Evolutionary conservation across 1,284 basidiomycete species (phyloP).

Genomic region (Cryptococcus hybrid): DNA sequence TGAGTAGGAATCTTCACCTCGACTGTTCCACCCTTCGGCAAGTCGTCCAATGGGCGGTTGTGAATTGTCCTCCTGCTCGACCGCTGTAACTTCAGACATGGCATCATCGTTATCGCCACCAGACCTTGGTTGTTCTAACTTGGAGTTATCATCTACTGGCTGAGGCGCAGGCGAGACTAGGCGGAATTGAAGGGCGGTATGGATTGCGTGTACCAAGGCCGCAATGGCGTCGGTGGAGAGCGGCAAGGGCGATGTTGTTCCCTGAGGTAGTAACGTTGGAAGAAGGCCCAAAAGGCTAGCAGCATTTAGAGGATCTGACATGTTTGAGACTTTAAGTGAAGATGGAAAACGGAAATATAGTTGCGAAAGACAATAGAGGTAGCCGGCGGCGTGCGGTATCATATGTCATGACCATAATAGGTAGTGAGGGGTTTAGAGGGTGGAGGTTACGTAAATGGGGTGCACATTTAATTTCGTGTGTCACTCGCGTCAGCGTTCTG

Average conservation of each 20-base stretch:
- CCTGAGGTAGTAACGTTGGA: conserved; percentile 26
- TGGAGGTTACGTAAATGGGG: neutral
- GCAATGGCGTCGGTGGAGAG: conserved; percentile 47
- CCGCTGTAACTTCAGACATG: conserved; percentile 44
- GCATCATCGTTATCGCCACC: conserved; percentile 31
- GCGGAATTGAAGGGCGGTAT: conserved; percentile 49
- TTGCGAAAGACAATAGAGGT: neutral
- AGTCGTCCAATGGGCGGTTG: neutral
- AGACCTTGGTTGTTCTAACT: neutral
- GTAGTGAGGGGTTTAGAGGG: neutral
- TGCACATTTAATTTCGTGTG: neutral
- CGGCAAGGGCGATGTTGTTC: conserved; percentile 34
- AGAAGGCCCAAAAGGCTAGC: conserved; percentile 22
- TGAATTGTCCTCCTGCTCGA: conserved; percentile 31
- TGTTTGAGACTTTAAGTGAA: conserved; percentile 2
- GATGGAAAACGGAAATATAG: neutral
- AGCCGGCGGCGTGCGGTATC: neutral
- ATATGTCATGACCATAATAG: neutral
- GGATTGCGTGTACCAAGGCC: conserved; percentile 50
- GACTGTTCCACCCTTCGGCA: conserved; percentile 34
- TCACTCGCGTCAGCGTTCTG: conserved; percentile 1
- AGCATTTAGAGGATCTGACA: conserved; percentile 33
- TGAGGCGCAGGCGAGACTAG: conserved; percentile 19
- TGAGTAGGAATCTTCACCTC: conserved; percentile 43
- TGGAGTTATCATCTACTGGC: neutral